Percentiles rank a stretch among this genome's conserved stretches.
phyloP scores from a whole-genome alignment of 2,329 filamentous ascomycete species.

The Arthrobotrys entomopaga region DNA sequence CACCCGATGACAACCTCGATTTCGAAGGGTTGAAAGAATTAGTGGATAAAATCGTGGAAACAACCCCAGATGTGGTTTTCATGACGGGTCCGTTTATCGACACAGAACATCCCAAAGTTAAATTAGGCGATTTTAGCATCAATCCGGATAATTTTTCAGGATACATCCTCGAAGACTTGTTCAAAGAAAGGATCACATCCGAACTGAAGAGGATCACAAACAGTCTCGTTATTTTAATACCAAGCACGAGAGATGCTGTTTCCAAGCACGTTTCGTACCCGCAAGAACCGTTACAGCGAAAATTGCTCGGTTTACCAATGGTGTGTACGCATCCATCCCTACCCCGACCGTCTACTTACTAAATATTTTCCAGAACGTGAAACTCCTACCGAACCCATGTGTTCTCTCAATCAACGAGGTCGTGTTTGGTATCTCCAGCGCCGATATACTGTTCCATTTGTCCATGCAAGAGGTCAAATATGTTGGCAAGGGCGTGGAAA shows the following conservation, averaged over 20 bases:
- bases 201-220: conserved; percentile 76
- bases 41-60: conserved; percentile 78
- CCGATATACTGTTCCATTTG: conserved; percentile 85
- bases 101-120: conserved; percentile 86
- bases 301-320: conserved; percentile 48
- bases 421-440: conserved; percentile 80
- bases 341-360: conserved; percentile 1
- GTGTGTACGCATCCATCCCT: conserved; percentile 31
- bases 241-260: conserved; percentile 83
- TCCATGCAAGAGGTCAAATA: conserved; percentile 74
- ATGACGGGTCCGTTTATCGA: conserved; percentile 90
- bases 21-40: conserved; percentile 87
- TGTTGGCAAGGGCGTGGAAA: conserved; percentile 65
- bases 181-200: conserved; percentile 80
- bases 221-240: conserved; percentile 68
- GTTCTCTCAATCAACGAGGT: conserved; percentile 88
- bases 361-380: conserved; percentile 50
- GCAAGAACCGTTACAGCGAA: conserved; percentile 63
- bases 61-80: conserved; percentile 79
- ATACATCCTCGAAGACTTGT: conserved; percentile 78
- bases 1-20: conserved; percentile 88
- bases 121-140: conserved; percentile 80
- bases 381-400: conserved; percentile 75
- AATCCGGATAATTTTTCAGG: conserved; percentile 74
- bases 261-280: conserved; percentile 89